A percentile compares a stretch with the other conserved stretches of the same genome.
phyloP scores from a whole-genome alignment of 371 early-diverging fungal genomes.

The Umbelopsis sp. region DNA sequence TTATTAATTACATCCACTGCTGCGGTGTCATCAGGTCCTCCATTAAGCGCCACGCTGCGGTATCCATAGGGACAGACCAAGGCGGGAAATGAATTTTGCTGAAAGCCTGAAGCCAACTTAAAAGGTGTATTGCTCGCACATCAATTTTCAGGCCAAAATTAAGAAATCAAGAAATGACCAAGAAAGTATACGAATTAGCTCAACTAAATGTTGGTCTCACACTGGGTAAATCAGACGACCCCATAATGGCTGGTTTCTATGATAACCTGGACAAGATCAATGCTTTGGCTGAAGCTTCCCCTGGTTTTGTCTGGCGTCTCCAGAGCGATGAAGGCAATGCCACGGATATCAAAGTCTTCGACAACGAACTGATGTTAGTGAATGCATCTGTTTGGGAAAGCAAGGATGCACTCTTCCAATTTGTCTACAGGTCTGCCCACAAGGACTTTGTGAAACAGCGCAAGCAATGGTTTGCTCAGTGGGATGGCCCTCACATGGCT shows the following conservation, averaged over 20 bases:
- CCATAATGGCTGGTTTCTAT: neutral
- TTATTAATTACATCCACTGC: too few relatives aligned
- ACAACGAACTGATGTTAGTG: neutral
- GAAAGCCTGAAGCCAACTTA: neutral
- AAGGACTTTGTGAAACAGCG: slow-evolving; percentile 4
- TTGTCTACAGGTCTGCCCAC: neutral
- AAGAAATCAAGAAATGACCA: neutral
- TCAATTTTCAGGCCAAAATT: neutral
- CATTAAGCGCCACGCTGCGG: too few relatives aligned
- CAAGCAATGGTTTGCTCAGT: neutral
- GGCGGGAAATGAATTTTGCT: too few relatives aligned
- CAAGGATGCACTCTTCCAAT: neutral
- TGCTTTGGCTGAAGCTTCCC: neutral
- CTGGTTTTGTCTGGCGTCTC: slow-evolving; percentile 6
- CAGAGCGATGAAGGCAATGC: slow-evolving; percentile 3
- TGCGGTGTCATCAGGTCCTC: too few relatives aligned
- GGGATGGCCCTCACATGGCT: slow-evolving; percentile 6
- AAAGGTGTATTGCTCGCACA: neutral
- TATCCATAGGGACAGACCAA: too few relatives aligned
- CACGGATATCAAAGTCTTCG: neutral
- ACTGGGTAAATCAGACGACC: neutral
- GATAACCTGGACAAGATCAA: slow-evolving; percentile 7
- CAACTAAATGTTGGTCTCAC: neutral
- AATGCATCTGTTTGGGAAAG: slow-evolving; percentile 4
- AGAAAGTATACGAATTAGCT: slow-evolving; percentile 6